These are phyloP conservation scores for Lepiota venenata DNA, from an alignment of 768 basidiomycete genomes.

Conservation along the genomic window DNA sequence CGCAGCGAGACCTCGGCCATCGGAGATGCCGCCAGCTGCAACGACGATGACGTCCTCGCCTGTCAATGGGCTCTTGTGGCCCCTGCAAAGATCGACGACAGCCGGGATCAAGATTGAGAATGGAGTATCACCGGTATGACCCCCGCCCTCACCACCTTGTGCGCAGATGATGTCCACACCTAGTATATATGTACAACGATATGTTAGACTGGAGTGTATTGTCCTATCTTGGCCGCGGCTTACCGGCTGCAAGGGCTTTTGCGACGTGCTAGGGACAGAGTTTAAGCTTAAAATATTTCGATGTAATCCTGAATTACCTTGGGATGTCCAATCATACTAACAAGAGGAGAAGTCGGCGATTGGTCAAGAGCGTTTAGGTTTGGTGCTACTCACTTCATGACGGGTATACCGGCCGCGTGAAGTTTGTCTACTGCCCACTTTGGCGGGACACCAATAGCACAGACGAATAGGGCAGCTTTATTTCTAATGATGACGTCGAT, in stretches of 20 bases:
- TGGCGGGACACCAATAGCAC: conserved; percentile 82
- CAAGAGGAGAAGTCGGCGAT: conserved; percentile 9
- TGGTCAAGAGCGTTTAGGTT: neutral
- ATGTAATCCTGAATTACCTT: conserved; percentile 43
- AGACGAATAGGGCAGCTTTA: conserved; percentile 76
- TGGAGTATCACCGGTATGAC: conserved; percentile 82
- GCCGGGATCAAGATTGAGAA: conserved; percentile 83
- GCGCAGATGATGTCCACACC: conserved; percentile 92
- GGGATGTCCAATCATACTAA: conserved; percentile 81
- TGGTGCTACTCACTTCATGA: conserved; percentile 70
- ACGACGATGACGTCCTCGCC: conserved; percentile 75
- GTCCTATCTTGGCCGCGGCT: neutral
- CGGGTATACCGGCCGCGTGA: conserved; percentile 72
- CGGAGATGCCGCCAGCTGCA: conserved; percentile 82
- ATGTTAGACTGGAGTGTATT: neutral
- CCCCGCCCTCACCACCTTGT: conserved; percentile 85
- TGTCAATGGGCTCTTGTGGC: conserved; percentile 69
- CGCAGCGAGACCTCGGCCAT: conserved; percentile 78
- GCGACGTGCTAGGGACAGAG: conserved; percentile 51
- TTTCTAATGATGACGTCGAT: conserved; percentile 76
- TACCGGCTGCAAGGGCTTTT: conserved; percentile 73
- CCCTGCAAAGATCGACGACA: conserved; percentile 74
- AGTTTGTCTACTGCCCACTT: conserved; percentile 79
- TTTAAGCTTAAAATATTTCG: conserved; percentile 6
- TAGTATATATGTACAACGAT: conserved; percentile 11